Base-by-base conservation (phyloP, 495 filamentous ascomycete species). In the Podospora tetraspora region DNA sequence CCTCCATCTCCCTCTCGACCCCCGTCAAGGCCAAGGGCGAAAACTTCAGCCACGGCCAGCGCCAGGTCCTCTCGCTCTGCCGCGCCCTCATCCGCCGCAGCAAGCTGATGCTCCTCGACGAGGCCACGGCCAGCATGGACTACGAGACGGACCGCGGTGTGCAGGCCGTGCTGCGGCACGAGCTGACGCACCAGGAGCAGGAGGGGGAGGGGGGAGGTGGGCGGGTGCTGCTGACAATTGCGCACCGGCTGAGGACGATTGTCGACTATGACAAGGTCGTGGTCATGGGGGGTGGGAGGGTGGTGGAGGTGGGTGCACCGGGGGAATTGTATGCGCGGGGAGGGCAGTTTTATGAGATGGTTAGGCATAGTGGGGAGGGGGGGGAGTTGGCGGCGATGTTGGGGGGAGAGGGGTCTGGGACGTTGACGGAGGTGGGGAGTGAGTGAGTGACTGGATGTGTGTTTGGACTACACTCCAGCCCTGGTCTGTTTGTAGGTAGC, bases 91-190 rank as follows among this genome's bases (percentile, higher is more conserved):
- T 87, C 29, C 81, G 83, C 66, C 79, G 82, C 58, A 82, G 82
- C 64, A 83, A 82, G 74, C 80, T 88, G 58, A 80, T 87, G 64
- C 70, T 88, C 1, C 73, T 88, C 9, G 86, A 88, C 67, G 86
- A 88, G 72, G 85, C 86, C 0, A 88, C 86, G 6, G 84, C 83
- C 52, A 84, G 81, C 67, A 85, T 88, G 68, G 85, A 88, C 64
- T 81, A 81, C 32, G 81, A 85, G 68, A 87, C 85, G 22, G 85
- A 87, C 66, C 74, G 77, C 62, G 78, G 79, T 24, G 84, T 88
- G 63, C 84, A 85, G 72, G 71, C 74, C 6, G 78, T 85, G 2
- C 70, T 88, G 32, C 73, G 79, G 1, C 72, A 75, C 6, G 77
- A 82, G 37, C 67, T 83, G 19, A 71, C 79, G 59, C 57, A 59